These are phyloP conservation scores for Elongisporangium prolatum DNA, from an alignment of 352 stramenopile species.

Conservation along the genomic window DNA sequence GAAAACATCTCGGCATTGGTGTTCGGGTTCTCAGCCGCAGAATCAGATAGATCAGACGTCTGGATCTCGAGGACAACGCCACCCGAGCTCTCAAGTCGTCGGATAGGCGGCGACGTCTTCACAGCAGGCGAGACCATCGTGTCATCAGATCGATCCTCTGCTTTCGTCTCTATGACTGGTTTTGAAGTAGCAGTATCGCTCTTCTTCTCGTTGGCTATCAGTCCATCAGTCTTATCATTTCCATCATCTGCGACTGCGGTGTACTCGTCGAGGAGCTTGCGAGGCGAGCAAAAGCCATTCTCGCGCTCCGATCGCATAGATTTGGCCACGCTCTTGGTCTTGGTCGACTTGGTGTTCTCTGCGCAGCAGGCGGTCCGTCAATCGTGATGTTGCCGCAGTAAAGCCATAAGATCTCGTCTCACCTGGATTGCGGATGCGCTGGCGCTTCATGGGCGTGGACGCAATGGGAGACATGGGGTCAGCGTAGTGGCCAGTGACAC, in stretches of 20 bases:
- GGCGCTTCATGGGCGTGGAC: constrained; percentile 79
- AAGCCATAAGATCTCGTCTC: constrained; percentile 1
- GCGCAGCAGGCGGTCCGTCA: neutral
- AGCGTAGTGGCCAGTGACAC: constrained; percentile 53
- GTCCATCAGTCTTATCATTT: constrained; percentile 11
- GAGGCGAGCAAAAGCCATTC: constrained; percentile 55
- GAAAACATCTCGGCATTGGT: constrained; percentile 69
- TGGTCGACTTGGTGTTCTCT: constrained; percentile 49
- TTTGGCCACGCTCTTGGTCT: constrained; percentile 27
- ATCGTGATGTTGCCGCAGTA: neutral
- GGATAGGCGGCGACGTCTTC: neutral
- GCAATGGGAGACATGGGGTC: constrained; percentile 79
- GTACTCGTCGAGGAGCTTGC: constrained; percentile 59
- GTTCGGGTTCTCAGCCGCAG: constrained; percentile 1
- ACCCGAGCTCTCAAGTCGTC: neutral
- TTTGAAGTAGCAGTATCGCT: neutral
- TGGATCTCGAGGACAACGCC: neutral
- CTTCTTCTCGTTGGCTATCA: neutral
- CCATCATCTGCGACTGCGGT: constrained; percentile 19
- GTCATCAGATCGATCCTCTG: neutral
- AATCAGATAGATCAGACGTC: neutral
- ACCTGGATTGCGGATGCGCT: constrained; percentile 42
- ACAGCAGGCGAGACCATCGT: neutral
- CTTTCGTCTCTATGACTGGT: neutral
- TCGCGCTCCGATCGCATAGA: constrained; percentile 19